phyloP scores from a whole-genome alignment of 257 asterid genomes.

The Plantago ovata region DNA sequence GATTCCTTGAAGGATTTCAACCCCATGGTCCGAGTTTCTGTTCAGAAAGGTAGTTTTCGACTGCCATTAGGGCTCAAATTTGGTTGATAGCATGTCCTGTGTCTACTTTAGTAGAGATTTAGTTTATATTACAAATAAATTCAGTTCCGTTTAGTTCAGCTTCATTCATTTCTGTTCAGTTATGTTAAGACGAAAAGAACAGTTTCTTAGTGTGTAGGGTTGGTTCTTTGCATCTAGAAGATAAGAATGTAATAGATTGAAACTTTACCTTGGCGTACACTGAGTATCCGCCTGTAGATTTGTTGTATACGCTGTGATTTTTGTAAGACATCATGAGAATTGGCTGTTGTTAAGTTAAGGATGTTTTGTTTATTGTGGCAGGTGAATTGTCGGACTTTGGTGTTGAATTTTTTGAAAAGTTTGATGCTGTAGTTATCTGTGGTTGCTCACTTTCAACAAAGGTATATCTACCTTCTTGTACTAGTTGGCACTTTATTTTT shows the following conservation, averaged over 20 bases:
- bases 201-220: too few relatives aligned
- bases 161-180: too few relatives aligned
- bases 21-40: conserved; percentile 94
- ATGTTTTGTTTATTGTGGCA: conserved; percentile 16
- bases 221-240: too few relatives aligned
- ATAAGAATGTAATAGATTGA: not conserved
- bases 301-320: not conserved
- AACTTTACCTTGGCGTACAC: not conserved
- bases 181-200: too few relatives aligned
- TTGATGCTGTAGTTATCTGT: conserved; percentile 56
- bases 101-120: too few relatives aligned
- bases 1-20: conserved; percentile 92
- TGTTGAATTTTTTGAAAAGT: conserved; percentile 51
- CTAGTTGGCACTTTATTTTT: conserved; percentile 2
- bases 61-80: too few relatives aligned
- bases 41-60: conserved; percentile 81
- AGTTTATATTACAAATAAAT: too few relatives aligned
- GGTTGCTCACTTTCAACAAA: conserved; percentile 50
- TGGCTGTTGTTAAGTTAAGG: conserved; percentile 14
- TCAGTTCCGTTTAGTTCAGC: too few relatives aligned
- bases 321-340: not conserved
- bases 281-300: not conserved
- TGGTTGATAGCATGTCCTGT: too few relatives aligned
- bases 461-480: conserved; percentile 28
- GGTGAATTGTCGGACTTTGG: conserved; percentile 44